phyloP scores from a whole-genome alignment of 306 rosid genomes.

The Vachellia pachyceras region DNA sequence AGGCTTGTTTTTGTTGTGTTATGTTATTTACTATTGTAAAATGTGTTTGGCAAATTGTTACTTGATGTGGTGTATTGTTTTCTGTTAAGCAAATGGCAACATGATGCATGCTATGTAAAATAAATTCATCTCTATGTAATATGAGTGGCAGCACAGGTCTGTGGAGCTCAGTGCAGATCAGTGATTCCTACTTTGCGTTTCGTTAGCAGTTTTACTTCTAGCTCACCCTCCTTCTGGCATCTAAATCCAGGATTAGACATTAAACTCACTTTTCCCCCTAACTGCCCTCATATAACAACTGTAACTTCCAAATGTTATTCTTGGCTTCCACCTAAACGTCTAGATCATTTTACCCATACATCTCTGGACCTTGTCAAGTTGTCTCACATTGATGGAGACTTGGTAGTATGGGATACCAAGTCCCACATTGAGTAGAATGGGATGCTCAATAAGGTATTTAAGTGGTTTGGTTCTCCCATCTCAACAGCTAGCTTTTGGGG shows the following conservation, averaged over 20 bases:
- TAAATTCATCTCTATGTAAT: neutral
- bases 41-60: neutral
- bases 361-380: slow-evolving; percentile 21
- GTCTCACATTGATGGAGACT: slow-evolving; percentile 11
- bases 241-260: slow-evolving; percentile 11
- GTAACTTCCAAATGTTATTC: slow-evolving; percentile 1
- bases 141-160: too few relatives aligned
- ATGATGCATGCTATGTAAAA: neutral
- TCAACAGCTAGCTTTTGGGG: too few relatives aligned
- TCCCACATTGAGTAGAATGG: too few relatives aligned
- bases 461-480: too few relatives aligned
- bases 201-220: neutral
- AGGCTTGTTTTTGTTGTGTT: too few relatives aligned
- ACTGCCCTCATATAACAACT: neutral
- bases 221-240: slow-evolving; percentile 22
- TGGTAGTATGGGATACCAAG: too few relatives aligned
- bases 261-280: neutral
- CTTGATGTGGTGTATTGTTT: neutral
- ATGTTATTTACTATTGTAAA: neutral
- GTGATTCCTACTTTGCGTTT: neutral
- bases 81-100: neutral
- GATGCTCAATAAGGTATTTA: too few relatives aligned
- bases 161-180: neutral
- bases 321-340: slow-evolving; percentile 16
- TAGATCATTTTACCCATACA: slow-evolving; percentile 7